Percentiles rank a stretch among this genome's conserved stretches.
phyloP scores from a whole-genome alignment of 2,329 filamentous ascomycete species.

The Fusarium chaquense region DNA sequence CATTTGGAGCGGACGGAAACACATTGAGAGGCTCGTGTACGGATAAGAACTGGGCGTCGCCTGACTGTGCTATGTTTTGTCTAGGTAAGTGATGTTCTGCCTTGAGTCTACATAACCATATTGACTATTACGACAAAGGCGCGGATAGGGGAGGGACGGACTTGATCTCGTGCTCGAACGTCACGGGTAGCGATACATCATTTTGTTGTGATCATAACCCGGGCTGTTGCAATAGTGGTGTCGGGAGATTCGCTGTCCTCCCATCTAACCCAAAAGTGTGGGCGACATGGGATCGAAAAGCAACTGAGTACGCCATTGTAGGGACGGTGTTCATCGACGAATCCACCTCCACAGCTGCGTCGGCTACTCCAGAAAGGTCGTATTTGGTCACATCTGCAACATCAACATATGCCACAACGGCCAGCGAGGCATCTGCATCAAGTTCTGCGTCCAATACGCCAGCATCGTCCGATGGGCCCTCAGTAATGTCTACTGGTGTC shows the following conservation, averaged over 20 bases:
- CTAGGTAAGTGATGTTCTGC: slow-evolving; percentile 2
- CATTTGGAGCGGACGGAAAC: slow-evolving; percentile 34
- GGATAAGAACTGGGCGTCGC: slow-evolving; percentile 39
- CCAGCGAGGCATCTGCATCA: background rate
- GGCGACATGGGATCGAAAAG: slow-evolving; percentile 39
- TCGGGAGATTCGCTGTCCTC: slow-evolving; percentile 44
- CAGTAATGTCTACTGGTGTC: slow-evolving; percentile 10
- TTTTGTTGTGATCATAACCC: slow-evolving; percentile 46
- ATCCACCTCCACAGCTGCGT: slow-evolving; percentile 2
- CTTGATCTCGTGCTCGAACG: slow-evolving; percentile 45
- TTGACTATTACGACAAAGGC: slow-evolving; percentile 19
- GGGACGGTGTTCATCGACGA: slow-evolving; percentile 26
- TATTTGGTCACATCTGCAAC: background rate
- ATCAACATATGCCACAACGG: slow-evolving; percentile 2
- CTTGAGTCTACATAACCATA: background rate
- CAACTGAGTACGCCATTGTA: slow-evolving; percentile 34
- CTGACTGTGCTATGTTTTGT: slow-evolving; percentile 37
- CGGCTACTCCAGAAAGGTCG: background rate
- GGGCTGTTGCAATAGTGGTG: slow-evolving; percentile 43
- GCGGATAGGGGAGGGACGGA: slow-evolving; percentile 42
- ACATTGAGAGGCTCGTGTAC: slow-evolving; percentile 44
- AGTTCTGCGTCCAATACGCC: background rate
- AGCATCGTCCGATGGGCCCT: background rate
- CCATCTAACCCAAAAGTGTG: slow-evolving; percentile 39
- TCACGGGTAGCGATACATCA: slow-evolving; percentile 41